These are phyloP conservation scores for Chloropicon primus DNA, from an alignment of 139 green algal species.

Conservation along the genomic window DNA sequence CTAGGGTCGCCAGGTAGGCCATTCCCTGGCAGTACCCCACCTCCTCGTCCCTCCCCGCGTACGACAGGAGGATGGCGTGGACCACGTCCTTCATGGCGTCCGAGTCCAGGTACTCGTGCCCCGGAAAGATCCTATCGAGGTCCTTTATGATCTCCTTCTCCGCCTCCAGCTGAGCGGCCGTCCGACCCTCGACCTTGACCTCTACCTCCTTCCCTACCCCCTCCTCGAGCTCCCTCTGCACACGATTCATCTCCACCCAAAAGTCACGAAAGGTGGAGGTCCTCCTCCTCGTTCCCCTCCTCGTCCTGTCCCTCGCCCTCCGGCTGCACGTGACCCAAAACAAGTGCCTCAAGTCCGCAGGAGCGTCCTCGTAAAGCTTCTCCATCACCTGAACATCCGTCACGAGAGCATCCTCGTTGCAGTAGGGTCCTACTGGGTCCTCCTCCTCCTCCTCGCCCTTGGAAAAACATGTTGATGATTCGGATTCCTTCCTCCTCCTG, in stretches of 20 bases:
- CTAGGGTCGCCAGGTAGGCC: neutral
- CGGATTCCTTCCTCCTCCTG: too few relatives aligned
- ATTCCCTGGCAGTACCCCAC: neutral
- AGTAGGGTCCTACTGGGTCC: neutral
- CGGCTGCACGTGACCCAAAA: neutral
- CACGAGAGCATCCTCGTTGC: neutral
- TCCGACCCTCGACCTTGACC: neutral
- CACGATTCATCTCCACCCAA: neutral
- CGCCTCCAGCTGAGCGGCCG: neutral
- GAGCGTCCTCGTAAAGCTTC: neutral
- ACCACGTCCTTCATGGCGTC: neutral
- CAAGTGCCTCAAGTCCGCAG: neutral
- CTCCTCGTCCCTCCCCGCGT: neutral
- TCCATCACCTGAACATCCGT: neutral
- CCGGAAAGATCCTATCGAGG: neutral
- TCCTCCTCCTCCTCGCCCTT: too few relatives aligned
- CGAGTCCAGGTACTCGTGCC: neutral
- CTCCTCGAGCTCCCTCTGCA: neutral
- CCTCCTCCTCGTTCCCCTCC: neutral
- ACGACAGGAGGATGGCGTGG: neutral
- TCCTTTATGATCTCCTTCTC: neutral
- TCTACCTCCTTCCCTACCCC: neutral
- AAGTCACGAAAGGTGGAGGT: neutral
- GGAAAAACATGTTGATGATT: too few relatives aligned
- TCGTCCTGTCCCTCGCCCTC: neutral